These are phyloP conservation scores for Diplodia intermedia DNA, from an alignment of 2,329 filamentous ascomycete genomes.

Conservation along the genomic window DNA sequence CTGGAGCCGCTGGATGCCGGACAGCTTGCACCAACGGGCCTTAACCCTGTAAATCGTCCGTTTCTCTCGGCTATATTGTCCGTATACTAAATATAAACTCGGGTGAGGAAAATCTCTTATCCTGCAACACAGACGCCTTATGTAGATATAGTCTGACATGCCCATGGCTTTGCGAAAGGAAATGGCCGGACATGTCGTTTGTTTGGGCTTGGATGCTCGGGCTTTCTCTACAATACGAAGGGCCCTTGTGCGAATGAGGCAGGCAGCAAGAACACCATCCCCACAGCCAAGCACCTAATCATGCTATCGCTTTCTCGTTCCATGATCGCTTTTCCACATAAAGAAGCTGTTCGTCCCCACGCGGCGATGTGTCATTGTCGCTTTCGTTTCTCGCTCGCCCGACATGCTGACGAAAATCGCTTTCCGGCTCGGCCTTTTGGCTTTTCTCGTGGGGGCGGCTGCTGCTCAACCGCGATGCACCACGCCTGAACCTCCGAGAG, in stretches of 20 bases:
- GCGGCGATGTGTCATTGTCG: no score
- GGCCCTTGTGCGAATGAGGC: conserved; percentile 15
- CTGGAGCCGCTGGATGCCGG: no score
- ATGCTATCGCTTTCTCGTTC: not conserved
- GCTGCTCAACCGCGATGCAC: not conserved
- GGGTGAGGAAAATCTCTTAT: no score
- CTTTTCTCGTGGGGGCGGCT: not conserved
- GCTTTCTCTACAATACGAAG: not conserved
- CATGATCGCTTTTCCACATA: not conserved
- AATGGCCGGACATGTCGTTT: not conserved
- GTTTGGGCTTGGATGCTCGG: not conserved
- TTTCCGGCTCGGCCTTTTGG: not conserved
- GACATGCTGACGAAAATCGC: not conserved
- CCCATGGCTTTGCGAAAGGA: not conserved
- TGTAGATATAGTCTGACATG: not conserved
- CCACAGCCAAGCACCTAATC: conserved; percentile 1
- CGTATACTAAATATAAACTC: no score
- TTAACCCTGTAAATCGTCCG: no score
- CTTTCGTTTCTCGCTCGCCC: no score
- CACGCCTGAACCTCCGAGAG: not conserved
- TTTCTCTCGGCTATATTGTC: no score
- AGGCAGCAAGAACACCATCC: conserved; percentile 3
- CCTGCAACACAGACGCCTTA: not conserved
- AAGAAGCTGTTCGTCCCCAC: not conserved
- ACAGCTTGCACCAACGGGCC: no score